Base-by-base conservation (phyloP, 2,329 filamentous ascomycete species). In the Shiraia sp. region DNA sequence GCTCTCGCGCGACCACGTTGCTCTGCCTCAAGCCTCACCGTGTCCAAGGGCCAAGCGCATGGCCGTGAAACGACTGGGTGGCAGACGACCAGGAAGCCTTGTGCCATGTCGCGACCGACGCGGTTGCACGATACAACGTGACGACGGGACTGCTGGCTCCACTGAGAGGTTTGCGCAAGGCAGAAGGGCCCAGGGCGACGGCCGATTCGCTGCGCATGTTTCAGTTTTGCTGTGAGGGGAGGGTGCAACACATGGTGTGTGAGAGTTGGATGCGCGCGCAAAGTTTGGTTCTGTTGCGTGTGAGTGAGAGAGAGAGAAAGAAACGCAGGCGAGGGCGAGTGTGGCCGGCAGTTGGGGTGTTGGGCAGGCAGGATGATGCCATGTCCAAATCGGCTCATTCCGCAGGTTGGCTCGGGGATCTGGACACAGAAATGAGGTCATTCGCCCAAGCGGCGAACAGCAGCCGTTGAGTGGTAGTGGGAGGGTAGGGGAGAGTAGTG, bases 131-230 rank as follows among this genome's bases (percentile, higher is more conserved):
- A 37, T 31, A 31, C 27, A 35, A 41, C 25, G 16, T 28, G 34
- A 37, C 31, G 13, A 36, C 15, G 17, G 14, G 19, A 30, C 27
- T 34, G 49, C 33, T 52, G 49, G 49, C 49, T 42, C 45, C 44
- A 48, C 51, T 47, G 49, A 49, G 45, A 8, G 47, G 46, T 57
- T 45, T 40, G 40, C 36, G 40, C 43, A 32, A 19, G 34, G 24
- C 13, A 30, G 12, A 23, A 25, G 31, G 29, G 15, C 22, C 38
- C 32, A 30, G 43, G 46, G 42, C 47, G 42, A 35, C 52, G 40
- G 53, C 44, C 51, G 40, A 59, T 55, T 55, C 42, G 56, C 45
- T 40, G 49, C 31, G 40, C 47, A 25, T 44, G 56, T 53, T 64
- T 56, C 52, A 55, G 35, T 23, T 16, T 24, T 14, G 51, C 19